These are phyloP conservation scores for Viola pubescens DNA, from an alignment of 441 rosid genomes.

Conservation along the genomic window DNA sequence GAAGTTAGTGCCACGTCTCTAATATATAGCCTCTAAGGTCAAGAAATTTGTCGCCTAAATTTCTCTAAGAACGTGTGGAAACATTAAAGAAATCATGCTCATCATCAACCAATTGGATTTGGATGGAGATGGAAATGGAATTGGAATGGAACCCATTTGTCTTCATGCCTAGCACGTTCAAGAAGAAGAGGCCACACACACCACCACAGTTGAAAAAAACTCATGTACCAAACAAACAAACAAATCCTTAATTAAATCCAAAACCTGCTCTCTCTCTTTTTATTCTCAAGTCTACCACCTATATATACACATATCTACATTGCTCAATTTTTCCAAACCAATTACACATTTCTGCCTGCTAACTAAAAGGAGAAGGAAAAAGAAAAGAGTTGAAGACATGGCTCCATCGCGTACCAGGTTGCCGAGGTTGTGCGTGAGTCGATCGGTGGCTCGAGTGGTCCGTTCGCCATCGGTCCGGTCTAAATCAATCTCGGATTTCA, in stretches of 20 bases:
- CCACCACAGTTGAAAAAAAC: slow-evolving; percentile 10
- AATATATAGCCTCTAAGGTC: background rate
- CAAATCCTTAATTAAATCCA: slow-evolving; percentile 7
- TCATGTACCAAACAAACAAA: slow-evolving; percentile 19
- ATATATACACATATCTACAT: background rate
- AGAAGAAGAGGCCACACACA: slow-evolving; percentile 11
- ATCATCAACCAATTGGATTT: background rate
- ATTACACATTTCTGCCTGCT: background rate
- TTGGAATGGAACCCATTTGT: background rate
- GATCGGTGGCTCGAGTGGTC: slow-evolving; percentile 35
- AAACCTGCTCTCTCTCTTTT: background rate
- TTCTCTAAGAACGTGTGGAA: slow-evolving; percentile 13
- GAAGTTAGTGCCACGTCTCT: background rate
- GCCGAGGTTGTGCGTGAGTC: slow-evolving; percentile 41
- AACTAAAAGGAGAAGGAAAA: background rate
- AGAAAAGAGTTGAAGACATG: slow-evolving; percentile 3
- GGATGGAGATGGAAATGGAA: background rate
- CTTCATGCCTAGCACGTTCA: slow-evolving; percentile 34
- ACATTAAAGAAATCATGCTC: slow-evolving; percentile 2
- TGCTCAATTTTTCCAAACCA: background rate
- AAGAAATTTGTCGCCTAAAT: background rate
- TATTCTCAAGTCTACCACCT: background rate
- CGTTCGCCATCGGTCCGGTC: slow-evolving; percentile 44
- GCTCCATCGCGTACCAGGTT: slow-evolving; percentile 28
- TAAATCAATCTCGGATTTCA: slow-evolving; percentile 25